Base-by-base conservation (phyloP, 192 early-diverging fungal species). In the Funneliformis mosseae region DNA sequence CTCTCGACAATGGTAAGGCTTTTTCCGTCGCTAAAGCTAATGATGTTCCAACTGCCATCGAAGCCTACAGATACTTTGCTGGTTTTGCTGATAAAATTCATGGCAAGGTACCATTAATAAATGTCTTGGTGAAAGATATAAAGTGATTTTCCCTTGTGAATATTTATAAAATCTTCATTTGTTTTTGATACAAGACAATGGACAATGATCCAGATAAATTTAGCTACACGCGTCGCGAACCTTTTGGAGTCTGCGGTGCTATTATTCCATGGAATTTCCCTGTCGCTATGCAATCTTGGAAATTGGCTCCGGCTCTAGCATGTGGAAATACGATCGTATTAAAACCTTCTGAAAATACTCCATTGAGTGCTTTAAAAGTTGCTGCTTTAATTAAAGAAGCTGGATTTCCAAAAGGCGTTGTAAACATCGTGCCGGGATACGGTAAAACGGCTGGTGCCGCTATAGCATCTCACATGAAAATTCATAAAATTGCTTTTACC, bases 201-300 rank as follows among this genome's bases (percentile, higher is more conserved):
- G 66, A 78, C 18, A 42, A 45, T 27, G 27, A 62, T 3, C 9
- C 25, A 4, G 28, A 69, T 28, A 78, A 48, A 69, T 69, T 69
- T 18, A 9, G 86, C 4, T 93, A 88, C 63, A 89, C 87, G 3
- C 85, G 90, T 48, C 83, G 86, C 23, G 87, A 92, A 82, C 91
- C 93, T 5, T 85, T 90, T 33, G 95, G 95, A 63, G 91, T 95
- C 33, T 90, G 88, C 77, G 95, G 88, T 33, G 83, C 93, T 39
- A 94, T 96, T 69, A 94, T 92, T n/a, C 92, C 95, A 11, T 94
- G 92, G 87, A 94, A 92, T 80, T 90, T 92, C 48, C 93, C 94
- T 12, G 62, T 93, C 62, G 85, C 91, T 41, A 90, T 95, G 68
- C 81, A 92, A n/a, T 91, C 90, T 46, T 92, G 92, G 92, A 97